These are phyloP conservation scores for Rhizoclosmatium globosum DNA, from an alignment of 192 early-diverging fungal species.

Conservation along the genomic window DNA sequence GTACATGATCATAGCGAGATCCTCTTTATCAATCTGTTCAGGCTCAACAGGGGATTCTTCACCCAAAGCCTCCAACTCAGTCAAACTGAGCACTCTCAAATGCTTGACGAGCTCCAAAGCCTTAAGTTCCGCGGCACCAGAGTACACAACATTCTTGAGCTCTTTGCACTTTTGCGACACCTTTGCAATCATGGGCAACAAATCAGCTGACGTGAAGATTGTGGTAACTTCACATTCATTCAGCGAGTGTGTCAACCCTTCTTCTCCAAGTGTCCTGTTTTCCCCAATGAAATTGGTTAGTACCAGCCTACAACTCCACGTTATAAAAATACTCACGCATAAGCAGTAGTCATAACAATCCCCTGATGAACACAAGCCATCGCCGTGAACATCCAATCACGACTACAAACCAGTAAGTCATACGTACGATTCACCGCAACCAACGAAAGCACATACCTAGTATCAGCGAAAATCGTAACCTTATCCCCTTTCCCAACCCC, in stretches of 20 bases:
- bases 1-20: conserved; percentile 63
- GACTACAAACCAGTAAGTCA: conserved; percentile 19
- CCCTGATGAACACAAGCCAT: conserved; percentile 72
- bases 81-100: conserved; percentile 64
- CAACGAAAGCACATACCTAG: conserved; percentile 28
- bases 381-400: conserved; percentile 72
- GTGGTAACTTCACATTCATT: conserved; percentile 78
- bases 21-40: conserved; percentile 70
- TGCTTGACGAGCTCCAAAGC: background rate
- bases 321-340: no score
- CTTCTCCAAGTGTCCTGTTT: conserved; percentile 89
- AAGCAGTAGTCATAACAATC: conserved; percentile 82
- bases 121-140: conserved; percentile 61
- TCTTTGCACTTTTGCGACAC: conserved; percentile 65
- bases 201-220: conserved; percentile 78
- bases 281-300: conserved; percentile 59
- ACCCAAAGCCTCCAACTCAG: conserved; percentile 74
- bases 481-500: conserved; percentile 56
- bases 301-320: background rate
- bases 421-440: background rate
- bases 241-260: conserved; percentile 84
- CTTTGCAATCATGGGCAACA: conserved; percentile 70
- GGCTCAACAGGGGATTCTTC: conserved; percentile 46
- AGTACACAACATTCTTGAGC: conserved; percentile 76
- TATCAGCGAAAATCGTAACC: conserved; percentile 56